Base-by-base conservation (phyloP, 2,329 filamentous ascomycete species). In the Arthroderma sp. region DNA sequence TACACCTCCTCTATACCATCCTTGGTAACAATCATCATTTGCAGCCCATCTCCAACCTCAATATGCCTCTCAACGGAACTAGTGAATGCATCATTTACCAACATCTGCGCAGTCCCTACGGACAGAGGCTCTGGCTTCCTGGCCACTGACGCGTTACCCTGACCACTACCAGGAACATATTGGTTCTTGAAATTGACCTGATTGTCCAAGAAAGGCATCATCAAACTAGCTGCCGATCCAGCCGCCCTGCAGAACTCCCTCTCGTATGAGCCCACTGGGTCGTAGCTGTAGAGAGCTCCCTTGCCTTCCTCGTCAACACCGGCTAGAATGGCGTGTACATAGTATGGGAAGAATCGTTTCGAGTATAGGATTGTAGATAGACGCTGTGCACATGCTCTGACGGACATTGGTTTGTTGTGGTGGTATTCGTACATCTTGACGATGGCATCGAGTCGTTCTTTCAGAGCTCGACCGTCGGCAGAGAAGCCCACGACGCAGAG, bases 131-230 rank as follows among this genome's bases (percentile, higher is more conserved):
- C 78, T 25, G 79, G 71, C 61, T 70, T 70, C 60, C 70, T 72
- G 60, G 81, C 79, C 65, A 85, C 81, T 66, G 96, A 76, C 56
- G 84, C 85, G 73, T 95, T 87, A 44, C 91, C 91, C 60, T 82
- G 81, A 58, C 89, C 90, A 66, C 87, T 91, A 51, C 86, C 88
- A 9, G 91, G 90, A 57, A 93, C 80, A 71, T 95, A 95, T 78
- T 96, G 91, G 73, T 98, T 98, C 82, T 96, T 98, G 80, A 91
- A 91, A 77, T 97, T 97, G 78, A 98, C 93, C 76, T 98, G 94
- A 73, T 98, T 98, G 74, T 98, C 93, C 68, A 98, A 76, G 80
- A 98, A 98, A 1, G 93, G 93, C 88, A 96, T 98, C 75, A 98
- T 98, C 73, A 98, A 77, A 68, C 88, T 93, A 56, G 89, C 86